Conservation (phyloP, 495 filamentous ascomycete genomes). For the Hypoxylon trugodes region DNA sequence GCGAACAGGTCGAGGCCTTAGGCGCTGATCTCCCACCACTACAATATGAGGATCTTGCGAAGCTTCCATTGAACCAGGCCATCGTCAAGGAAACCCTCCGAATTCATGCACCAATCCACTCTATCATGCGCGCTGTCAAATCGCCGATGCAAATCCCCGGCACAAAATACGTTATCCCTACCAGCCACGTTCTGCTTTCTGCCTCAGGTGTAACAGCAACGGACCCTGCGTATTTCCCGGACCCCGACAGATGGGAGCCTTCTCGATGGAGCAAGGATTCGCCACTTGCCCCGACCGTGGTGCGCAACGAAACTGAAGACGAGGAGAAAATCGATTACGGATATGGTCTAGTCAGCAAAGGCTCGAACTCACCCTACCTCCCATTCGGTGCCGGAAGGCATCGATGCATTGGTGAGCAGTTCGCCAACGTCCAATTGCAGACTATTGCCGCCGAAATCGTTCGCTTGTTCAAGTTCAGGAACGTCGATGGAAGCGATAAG, state of each 20-base stretch:
- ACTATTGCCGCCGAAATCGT: conserved; percentile 85
- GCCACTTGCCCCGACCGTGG: conserved; percentile 53
- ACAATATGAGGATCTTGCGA: conserved; percentile 70
- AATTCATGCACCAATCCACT: conserved; percentile 82
- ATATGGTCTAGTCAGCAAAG: conserved; percentile 91
- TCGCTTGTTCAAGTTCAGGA: conserved; percentile 76
- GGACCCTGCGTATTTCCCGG: conserved; percentile 77
- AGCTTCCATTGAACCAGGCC: conserved; percentile 72
- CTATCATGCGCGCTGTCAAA: conserved; percentile 86
- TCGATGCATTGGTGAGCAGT: conserved; percentile 96
- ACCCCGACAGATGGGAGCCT: conserved; percentile 84
- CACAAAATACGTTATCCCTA: conserved; percentile 80
- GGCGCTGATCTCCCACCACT: conserved; percentile 71
- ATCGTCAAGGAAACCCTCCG: conserved; percentile 84
- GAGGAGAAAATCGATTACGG: conserved; percentile 90
- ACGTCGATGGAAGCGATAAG: conserved; percentile 69
- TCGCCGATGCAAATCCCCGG: conserved; percentile 78
- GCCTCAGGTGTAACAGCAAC: conserved; percentile 80
- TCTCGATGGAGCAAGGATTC: conserved; percentile 78
- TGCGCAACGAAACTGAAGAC: conserved; percentile 62
- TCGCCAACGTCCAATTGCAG: conserved; percentile 90
- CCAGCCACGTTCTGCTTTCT: conserved; percentile 77
- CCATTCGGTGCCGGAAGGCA: conserved; percentile 95
- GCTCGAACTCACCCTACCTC: conserved; percentile 84
- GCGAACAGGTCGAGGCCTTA: conserved; percentile 72